Conservation (phyloP, 345 rosid genomes). For the Lagerstroemia speciosa region DNA sequence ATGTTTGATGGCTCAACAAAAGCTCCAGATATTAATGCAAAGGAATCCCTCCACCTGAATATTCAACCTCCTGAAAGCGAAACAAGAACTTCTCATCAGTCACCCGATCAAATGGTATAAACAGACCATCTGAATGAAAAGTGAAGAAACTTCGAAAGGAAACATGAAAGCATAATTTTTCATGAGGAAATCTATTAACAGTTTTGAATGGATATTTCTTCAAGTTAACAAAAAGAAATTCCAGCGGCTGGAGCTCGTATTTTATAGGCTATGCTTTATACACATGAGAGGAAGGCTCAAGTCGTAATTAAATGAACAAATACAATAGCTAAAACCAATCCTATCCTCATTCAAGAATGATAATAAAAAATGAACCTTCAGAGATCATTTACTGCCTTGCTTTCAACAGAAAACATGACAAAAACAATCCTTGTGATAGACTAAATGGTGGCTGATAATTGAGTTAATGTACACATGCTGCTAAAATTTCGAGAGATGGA, state of each 20-base stretch:
- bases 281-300: not conserved
- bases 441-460: not conserved
- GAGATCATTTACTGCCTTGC: not conserved
- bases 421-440: not conserved
- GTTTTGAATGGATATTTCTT: not conserved
- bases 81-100: not conserved
- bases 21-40: slow-evolving; percentile 20
- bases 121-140: not conserved
- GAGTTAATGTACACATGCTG: not conserved
- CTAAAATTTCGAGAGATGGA: slow-evolving; percentile 1
- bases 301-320: not conserved
- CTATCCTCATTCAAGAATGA: not conserved
- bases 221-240: not conserved
- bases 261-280: not conserved
- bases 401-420: not conserved
- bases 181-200: not conserved
- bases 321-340: not conserved
- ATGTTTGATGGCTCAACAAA: not conserved
- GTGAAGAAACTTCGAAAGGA: not conserved
- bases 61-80: slow-evolving; percentile 77
- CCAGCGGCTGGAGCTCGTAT: not conserved
- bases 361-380: not conserved
- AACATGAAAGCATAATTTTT: not conserved
- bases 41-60: slow-evolving; percentile 75
- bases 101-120: not conserved